Percentiles rank a stretch among this genome's conserved stretches.
phyloP scores from a whole-genome alignment of 345 rosid species.

The Salix suchowensis region DNA sequence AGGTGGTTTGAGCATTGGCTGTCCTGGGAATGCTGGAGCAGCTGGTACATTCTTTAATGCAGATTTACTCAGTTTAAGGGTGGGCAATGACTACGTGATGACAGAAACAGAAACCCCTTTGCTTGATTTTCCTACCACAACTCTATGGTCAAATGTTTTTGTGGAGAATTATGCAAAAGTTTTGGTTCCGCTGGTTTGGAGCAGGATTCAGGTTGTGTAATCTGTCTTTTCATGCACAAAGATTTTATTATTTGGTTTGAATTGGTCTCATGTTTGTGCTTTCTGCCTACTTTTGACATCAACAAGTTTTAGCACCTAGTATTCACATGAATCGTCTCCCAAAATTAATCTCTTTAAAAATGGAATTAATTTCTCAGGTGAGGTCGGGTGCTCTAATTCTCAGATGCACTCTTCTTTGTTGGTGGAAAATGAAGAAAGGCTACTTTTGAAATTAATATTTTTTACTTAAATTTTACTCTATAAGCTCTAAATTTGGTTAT shows the following conservation, averaged over 20 bases:
- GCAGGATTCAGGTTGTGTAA: constrained; percentile 80
- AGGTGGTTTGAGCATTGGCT: constrained; percentile 88
- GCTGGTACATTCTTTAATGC: constrained; percentile 96
- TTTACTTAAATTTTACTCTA: not conserved
- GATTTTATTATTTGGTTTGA: constrained; percentile 6
- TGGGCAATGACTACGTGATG: constrained; percentile 73
- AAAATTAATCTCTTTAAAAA: not conserved
- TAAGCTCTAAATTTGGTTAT: not conserved
- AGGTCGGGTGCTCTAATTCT: not conserved
- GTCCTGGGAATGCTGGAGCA: constrained; percentile 87
- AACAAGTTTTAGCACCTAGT: not conserved
- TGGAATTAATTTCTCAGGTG: not conserved
- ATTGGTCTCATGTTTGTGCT: not conserved
- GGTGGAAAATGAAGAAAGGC: too few species aligned
- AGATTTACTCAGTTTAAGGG: constrained; percentile 73
- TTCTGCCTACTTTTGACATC: not conserved
- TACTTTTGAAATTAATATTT: not conserved
- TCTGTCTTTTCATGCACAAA: constrained; percentile 6
- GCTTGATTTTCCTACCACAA: constrained; percentile 81
- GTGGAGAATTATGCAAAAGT: constrained; percentile 92
- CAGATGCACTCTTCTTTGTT: not conserved
- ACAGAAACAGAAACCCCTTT: constrained; percentile 94
- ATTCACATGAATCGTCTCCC: not conserved
- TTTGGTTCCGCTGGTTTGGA: constrained; percentile 92
- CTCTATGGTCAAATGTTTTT: constrained; percentile 82